phyloP scores from a whole-genome alignment of 2,329 filamentous ascomycete species.

The Fusarium transvaalense region DNA sequence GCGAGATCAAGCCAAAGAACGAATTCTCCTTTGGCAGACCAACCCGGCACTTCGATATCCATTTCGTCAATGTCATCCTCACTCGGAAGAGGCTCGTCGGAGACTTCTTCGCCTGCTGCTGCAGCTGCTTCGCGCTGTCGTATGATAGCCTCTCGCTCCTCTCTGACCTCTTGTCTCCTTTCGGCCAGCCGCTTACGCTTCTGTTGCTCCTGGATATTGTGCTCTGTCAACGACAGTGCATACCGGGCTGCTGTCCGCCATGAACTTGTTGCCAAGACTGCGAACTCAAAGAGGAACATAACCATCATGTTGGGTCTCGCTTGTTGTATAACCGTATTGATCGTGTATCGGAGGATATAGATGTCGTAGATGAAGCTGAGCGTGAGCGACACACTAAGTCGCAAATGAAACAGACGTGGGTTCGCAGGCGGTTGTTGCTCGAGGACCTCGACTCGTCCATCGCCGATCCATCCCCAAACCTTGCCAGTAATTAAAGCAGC shows the following conservation, averaged over 20 bases:
- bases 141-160: constrained; percentile 66
- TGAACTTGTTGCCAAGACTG: constrained; percentile 84
- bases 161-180: constrained; percentile 75
- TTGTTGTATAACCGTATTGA: constrained; percentile 85
- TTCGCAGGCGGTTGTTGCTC: constrained; percentile 96
- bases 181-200: constrained; percentile 76
- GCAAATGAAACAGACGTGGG: constrained; percentile 86
- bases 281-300: constrained; percentile 99
- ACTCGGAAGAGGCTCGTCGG: constrained; percentile 65
- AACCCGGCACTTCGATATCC: constrained; percentile 94
- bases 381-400: constrained; percentile 81
- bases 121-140: constrained; percentile 63
- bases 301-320: constrained; percentile 99
- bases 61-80: constrained; percentile 89
- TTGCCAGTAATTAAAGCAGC: constrained; percentile 91
- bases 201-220: constrained; percentile 79
- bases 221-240: constrained; percentile 80
- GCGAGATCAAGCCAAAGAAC: constrained; percentile 88
- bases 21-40: constrained; percentile 96
- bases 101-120: constrained; percentile 70
- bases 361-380: constrained; percentile 84
- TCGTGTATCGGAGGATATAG: constrained; percentile 83
- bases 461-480: constrained; percentile 98
- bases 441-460: constrained; percentile 91
- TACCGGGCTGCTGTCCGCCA: constrained; percentile 85